These are phyloP conservation scores for Ustulina deusta DNA, from an alignment of 2,329 filamentous ascomycete genomes.

Conservation along the genomic window DNA sequence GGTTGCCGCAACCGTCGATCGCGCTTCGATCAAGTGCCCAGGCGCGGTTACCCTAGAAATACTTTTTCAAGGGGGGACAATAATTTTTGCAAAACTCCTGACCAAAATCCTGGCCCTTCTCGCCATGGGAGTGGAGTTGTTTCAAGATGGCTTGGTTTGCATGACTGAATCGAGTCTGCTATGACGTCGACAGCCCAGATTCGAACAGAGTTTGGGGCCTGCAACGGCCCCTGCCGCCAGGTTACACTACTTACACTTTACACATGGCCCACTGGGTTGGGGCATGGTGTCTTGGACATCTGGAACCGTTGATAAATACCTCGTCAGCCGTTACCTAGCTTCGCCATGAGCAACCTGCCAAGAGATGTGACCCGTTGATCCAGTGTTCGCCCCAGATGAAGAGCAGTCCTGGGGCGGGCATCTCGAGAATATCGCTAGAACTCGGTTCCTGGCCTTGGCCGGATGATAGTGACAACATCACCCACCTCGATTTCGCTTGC, in stretches of 20 bases:
- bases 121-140: constrained; percentile 1
- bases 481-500: background rate
- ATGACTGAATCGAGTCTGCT: constrained; percentile 11
- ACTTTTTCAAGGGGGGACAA: constrained; percentile 9
- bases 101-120: constrained; percentile 11
- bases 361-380: constrained; percentile 25
- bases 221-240: constrained; percentile 7
- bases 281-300: constrained; percentile 19
- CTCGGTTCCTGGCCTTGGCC: background rate
- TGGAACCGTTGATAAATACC: constrained; percentile 10
- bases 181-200: constrained; percentile 26
- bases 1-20: constrained; percentile 27
- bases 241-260: constrained; percentile 14
- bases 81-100: constrained; percentile 26
- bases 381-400: background rate
- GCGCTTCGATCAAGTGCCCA: constrained; percentile 22
- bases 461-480: constrained; percentile 9
- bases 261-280: constrained; percentile 29
- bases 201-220: constrained; percentile 16
- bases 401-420: background rate
- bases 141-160: constrained; percentile 11
- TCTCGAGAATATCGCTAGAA: background rate
- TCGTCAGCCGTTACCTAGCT: constrained; percentile 17
- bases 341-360: constrained; percentile 11
- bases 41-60: constrained; percentile 21